Conservation (phyloP, 2,329 filamentous ascomycete genomes). For the Akanthomyces dipterigenus region DNA sequence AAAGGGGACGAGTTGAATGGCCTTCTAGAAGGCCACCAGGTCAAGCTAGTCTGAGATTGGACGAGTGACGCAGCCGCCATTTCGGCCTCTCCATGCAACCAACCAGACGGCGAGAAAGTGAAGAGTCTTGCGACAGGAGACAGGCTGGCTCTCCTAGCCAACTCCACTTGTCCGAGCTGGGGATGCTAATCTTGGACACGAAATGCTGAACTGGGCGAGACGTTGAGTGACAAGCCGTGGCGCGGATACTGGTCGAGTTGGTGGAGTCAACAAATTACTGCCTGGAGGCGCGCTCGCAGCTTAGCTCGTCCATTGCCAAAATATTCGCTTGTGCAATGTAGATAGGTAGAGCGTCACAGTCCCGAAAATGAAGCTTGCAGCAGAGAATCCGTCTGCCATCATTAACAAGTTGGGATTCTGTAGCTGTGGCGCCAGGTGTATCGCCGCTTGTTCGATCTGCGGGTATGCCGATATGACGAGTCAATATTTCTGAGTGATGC, state of each 20-base stretch:
- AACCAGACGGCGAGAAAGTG: conserved; percentile 19
- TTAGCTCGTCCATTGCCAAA: background rate
- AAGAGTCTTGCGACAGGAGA: conserved; percentile 6
- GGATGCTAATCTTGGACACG: background rate
- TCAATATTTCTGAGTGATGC: background rate
- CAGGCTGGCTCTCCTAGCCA: background rate
- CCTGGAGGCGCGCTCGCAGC: background rate
- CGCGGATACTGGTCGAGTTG: background rate
- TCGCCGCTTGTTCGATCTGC: conserved; percentile 4
- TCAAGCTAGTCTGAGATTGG: conserved; percentile 23
- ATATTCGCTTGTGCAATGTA: background rate
- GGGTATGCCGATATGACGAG: conserved; percentile 10
- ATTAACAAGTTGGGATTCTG: background rate
- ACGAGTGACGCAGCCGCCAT: conserved; percentile 20
- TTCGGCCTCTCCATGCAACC: conserved; percentile 19
- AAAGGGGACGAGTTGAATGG: conserved; percentile 15
- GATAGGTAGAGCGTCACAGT: background rate
- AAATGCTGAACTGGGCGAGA: background rate
- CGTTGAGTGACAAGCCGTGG: background rate
- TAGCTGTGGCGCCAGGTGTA: background rate
- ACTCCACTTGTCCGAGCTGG: background rate
- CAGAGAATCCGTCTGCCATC: background rate
- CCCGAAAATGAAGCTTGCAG: background rate
- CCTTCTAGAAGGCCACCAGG: conserved; percentile 31
- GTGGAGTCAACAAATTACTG: conserved; percentile 1